Percentiles rank a stretch among this genome's conserved stretches.
These are phyloP conservation scores for Nothophoma quercina DNA, from an alignment of 2,329 filamentous ascomycete genomes.

Conservation along the genomic window DNA sequence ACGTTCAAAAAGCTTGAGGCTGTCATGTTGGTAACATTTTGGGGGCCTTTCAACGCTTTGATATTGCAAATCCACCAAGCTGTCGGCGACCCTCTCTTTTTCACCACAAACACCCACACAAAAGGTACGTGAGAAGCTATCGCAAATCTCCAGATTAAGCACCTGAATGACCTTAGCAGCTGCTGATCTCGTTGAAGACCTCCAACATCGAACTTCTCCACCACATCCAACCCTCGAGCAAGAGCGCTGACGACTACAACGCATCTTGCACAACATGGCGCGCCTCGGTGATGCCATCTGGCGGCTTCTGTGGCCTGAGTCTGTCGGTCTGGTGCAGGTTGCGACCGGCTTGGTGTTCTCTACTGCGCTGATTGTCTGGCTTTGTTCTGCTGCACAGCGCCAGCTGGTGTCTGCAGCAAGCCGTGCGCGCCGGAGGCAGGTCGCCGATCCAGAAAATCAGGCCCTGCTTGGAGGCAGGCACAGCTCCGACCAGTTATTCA, in stretches of 20 bases:
- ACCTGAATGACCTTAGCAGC: not conserved
- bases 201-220: not conserved
- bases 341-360: too few species aligned
- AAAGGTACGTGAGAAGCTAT: not conserved
- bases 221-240: not conserved
- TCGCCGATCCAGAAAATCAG: too few species aligned
- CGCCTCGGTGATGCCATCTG: too few species aligned
- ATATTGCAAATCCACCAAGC: slow-evolving; percentile 1
- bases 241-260: not conserved
- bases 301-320: too few species aligned
- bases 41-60: not conserved
- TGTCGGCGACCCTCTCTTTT: not conserved
- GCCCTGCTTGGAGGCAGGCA: too few species aligned
- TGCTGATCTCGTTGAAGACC: not conserved
- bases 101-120: not conserved
- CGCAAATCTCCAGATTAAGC: too few species aligned
- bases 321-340: too few species aligned
- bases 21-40: not conserved
- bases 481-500: too few species aligned
- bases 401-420: too few species aligned
- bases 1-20: not conserved
- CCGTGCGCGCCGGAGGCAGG: too few species aligned
- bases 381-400: too few species aligned
- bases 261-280: not conserved
- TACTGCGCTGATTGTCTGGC: too few species aligned